Conservation (phyloP, 129 eudicot genomes). For the Kitagawia praeruptora region DNA sequence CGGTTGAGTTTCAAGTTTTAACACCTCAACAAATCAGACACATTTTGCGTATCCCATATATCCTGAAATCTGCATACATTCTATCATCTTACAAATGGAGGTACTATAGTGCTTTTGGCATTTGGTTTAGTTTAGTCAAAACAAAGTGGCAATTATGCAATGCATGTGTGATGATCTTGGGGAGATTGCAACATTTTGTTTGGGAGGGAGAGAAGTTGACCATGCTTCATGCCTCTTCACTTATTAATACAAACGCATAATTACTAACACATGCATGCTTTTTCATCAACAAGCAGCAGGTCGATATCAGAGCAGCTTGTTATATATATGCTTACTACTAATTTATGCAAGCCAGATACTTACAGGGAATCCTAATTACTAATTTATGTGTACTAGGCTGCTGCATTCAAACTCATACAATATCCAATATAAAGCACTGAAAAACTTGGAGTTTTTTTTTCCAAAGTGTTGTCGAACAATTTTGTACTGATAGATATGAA, state of each 20-base stretch:
- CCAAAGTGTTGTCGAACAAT: neutral
- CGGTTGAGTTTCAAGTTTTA: too few species aligned
- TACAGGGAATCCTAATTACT: neutral
- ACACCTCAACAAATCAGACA: neutral
- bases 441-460: neutral
- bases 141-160: neutral
- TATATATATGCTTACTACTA: neutral
- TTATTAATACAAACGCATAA: neutral
- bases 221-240: slow-evolving; percentile 6
- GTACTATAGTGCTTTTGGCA: neutral
- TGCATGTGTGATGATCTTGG: neutral
- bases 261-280: slow-evolving; percentile 3
- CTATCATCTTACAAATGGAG: neutral
- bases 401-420: too few species aligned
- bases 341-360: neutral
- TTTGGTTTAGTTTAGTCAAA: neutral
- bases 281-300: neutral
- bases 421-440: neutral
- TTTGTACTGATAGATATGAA: neutral
- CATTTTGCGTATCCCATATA: too few species aligned
- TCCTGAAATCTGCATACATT: too few species aligned
- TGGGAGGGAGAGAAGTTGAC: neutral
- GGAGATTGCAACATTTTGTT: neutral
- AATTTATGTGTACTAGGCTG: too few species aligned
- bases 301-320: too few species aligned